Percentiles rank a stretch among this genome's conserved stretches.
These are phyloP conservation scores for Arctium lappa DNA, from an alignment of 129 eudicot genomes.

Conservation along the genomic window DNA sequence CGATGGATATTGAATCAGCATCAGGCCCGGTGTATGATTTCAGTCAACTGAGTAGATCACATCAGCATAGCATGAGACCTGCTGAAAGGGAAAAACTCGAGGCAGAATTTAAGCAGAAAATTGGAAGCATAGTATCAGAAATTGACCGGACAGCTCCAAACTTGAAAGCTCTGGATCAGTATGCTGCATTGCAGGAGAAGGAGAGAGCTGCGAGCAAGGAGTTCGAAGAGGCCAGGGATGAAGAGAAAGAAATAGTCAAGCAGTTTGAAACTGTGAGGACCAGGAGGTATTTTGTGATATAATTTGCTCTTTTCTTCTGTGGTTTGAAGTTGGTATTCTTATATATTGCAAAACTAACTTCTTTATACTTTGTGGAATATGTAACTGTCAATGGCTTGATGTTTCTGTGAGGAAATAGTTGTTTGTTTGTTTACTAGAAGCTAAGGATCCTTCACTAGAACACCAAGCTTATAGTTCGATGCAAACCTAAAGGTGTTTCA, in stretches of 20 bases:
- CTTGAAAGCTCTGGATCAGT: constrained; percentile 93
- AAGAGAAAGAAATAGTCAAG: constrained; percentile 61
- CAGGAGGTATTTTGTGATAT: constrained; percentile 47
- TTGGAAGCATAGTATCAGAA: constrained; percentile 64
- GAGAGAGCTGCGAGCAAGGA: constrained; percentile 68
- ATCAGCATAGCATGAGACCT: constrained; percentile 54
- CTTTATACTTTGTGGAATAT: not conserved
- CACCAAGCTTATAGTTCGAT: no score
- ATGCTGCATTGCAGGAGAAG: constrained; percentile 77
- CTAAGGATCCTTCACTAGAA: no score
- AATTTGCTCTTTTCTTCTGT: not conserved
- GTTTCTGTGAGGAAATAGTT: not conserved
- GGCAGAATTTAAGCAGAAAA: constrained; percentile 76
- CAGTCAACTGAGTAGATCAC: constrained; percentile 65
- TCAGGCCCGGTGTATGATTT: constrained; percentile 70
- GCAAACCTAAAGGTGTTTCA: no score
- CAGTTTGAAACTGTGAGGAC: constrained; percentile 62
- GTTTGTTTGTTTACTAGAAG: no score
- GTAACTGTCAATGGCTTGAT: not conserved
- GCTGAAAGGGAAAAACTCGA: constrained; percentile 86
- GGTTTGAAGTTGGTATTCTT: not conserved
- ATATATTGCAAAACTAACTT: not conserved
- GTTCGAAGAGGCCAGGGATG: constrained; percentile 85
- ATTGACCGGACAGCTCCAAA: constrained; percentile 95
- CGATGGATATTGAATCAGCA: constrained; percentile 74